A percentile compares a stretch with the other conserved stretches of the same genome.
Evolutionary conservation across 2,329 filamentous ascomycete species (phyloP).

Genomic region (Fusarium foetens): DNA sequence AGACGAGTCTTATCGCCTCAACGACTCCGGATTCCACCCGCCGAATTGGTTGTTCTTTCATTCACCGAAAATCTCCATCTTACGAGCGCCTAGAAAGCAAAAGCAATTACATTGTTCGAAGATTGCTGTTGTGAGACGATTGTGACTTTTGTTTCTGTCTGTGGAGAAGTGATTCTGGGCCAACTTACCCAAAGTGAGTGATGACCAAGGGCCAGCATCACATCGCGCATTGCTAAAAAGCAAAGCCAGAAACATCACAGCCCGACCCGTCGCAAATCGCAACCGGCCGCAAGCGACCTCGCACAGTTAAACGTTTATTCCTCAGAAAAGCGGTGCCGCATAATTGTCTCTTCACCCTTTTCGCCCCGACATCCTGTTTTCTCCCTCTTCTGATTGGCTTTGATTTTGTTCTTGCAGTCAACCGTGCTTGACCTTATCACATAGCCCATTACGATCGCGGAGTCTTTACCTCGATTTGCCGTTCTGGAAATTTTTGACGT

Average conservation of each 20-base stretch:
- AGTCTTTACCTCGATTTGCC: conserved; percentile 8
- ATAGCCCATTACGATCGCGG: conserved; percentile 11
- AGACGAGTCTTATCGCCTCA: conserved; percentile 22
- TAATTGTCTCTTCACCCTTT: conserved; percentile 26
- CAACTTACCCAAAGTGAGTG: conserved; percentile 40
- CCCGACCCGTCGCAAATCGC: conserved; percentile 37
- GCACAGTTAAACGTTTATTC: conserved; percentile 13
- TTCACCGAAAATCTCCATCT: conserved; percentile 33
- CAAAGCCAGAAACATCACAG: conserved; percentile 40
- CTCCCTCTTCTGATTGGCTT: conserved; percentile 15
- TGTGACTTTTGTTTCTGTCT: conserved; percentile 32
- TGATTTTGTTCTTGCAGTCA: conserved; percentile 13
- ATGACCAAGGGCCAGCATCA: conserved; percentile 35
- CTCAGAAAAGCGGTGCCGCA: conserved; percentile 16
- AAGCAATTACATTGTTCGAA: conserved; percentile 42
- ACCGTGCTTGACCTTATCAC: conserved; percentile 22
- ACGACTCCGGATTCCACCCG: background rate
- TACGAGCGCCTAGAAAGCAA: conserved; percentile 35
- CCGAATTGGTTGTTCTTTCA: conserved; percentile 16
- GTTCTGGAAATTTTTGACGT: conserved; percentile 13
- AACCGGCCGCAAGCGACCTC: conserved; percentile 16
- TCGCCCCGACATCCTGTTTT: conserved; percentile 19
- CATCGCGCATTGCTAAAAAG: conserved; percentile 44
- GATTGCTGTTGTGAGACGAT: conserved; percentile 39
- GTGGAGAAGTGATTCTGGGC: conserved; percentile 32